Percentiles rank a stretch among this genome's conserved stretches.
Conservation (phyloP, 2,329 filamentous ascomycete genomes). For the Lasiodiplodia hormozganensis region DNA sequence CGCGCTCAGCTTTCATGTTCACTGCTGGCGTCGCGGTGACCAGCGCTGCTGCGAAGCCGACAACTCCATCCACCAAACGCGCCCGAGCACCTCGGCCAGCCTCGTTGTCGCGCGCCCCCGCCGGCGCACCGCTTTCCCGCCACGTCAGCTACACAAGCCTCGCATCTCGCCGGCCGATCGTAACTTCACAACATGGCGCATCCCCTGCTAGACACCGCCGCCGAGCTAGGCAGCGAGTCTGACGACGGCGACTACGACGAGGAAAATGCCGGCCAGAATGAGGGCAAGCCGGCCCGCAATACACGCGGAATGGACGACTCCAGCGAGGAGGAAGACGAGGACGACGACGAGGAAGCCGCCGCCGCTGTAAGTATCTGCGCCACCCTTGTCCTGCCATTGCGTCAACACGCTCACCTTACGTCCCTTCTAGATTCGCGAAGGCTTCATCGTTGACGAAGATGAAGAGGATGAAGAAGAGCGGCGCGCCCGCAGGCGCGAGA, state of each 20-base stretch:
- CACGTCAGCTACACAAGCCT: conserved; percentile 15
- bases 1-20: conserved; percentile 21
- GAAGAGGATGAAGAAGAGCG: conserved; percentile 74
- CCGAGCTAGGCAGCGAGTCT: conserved; percentile 74
- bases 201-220: conserved; percentile 78
- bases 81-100: neutral
- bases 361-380: conserved; percentile 33
- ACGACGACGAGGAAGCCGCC: conserved; percentile 40
- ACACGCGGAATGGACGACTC: conserved; percentile 47
- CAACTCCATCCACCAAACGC: conserved; percentile 5
- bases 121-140: conserved; percentile 11
- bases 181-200: conserved; percentile 25
- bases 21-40: conserved; percentile 9
- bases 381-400: conserved; percentile 27
- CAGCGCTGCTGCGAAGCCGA: conserved; percentile 16
- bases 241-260: conserved; percentile 48
- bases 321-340: conserved; percentile 50
- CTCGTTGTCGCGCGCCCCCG: neutral
- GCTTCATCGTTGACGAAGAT: conserved; percentile 95
- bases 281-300: conserved; percentile 38
- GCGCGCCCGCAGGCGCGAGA: conserved; percentile 64
- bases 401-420: conserved; percentile 6
- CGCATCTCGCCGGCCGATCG: conserved; percentile 11
- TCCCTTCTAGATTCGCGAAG: conserved; percentile 75
- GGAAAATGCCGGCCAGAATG: conserved; percentile 31